Evolutionary conservation across 352 stramenopile species (phyloP).

Genomic region (Phytopythium kandeliae): DNA sequence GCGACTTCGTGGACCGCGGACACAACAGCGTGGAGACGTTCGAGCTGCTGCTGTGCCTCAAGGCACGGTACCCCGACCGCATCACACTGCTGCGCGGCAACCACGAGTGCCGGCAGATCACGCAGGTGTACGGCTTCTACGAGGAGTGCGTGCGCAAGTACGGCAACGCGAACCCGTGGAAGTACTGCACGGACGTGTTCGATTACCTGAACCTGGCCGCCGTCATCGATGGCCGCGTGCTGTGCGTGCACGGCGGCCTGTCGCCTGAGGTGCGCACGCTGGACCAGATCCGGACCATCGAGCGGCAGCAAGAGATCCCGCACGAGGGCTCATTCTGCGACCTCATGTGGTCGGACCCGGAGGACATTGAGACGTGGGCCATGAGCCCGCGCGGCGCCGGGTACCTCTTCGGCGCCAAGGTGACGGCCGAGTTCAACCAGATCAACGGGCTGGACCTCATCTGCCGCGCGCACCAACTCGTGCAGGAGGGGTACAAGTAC

Average conservation of each 20-base stretch:
- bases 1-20: slow-evolving; percentile 99
- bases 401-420: slow-evolving; percentile 98
- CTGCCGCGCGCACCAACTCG: slow-evolving; percentile 97
- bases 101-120: slow-evolving; percentile 98
- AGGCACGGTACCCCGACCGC: slow-evolving; percentile 98
- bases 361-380: slow-evolving; percentile 98
- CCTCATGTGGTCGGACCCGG: slow-evolving; percentile 92
- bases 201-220: slow-evolving; percentile 98
- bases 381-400: slow-evolving; percentile 95
- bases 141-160: slow-evolving; percentile 99
- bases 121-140: slow-evolving; percentile 99
- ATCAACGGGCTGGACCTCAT: slow-evolving; percentile 98
- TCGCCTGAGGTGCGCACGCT: slow-evolving; percentile 90
- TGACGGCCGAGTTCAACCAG: slow-evolving; percentile 97
- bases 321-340: slow-evolving; percentile 99
- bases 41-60: slow-evolving; percentile 96
- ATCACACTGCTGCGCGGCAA: slow-evolving; percentile 99
- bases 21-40: slow-evolving; percentile 99
- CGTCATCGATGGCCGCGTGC: slow-evolving; percentile 99
- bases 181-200: slow-evolving; percentile 99
- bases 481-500: slow-evolving; percentile 88
- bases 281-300: slow-evolving; percentile 88
- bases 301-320: slow-evolving; percentile 98
- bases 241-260: slow-evolving; percentile 99
- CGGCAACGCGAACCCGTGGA: slow-evolving; percentile 97